Conservation (phyloP, 1,139 yeast genomes). For the Suzukiozyma palmioleophila region DNA sequence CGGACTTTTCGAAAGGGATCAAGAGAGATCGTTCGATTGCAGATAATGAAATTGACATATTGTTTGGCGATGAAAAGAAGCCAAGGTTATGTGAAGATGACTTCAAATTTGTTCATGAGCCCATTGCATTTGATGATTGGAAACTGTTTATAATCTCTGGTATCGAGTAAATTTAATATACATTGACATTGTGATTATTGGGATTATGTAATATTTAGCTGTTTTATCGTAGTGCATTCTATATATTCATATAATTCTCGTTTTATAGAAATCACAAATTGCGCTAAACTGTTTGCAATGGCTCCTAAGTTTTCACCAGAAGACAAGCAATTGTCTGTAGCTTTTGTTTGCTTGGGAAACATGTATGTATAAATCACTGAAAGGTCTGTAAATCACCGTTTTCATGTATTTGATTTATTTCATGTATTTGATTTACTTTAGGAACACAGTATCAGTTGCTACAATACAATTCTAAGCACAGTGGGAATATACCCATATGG, state of each 20-base stretch:
- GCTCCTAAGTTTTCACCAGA: constrained; percentile 16
- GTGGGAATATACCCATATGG: no score
- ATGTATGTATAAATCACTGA: constrained; percentile 45
- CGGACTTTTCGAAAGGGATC: constrained; percentile 2
- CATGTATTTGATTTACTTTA: no score
- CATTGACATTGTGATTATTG: no score
- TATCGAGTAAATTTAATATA: constrained; percentile 8
- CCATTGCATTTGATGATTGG: constrained; percentile 40
- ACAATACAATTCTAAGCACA: no score
- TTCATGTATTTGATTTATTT: no score
- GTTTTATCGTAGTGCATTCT: no score
- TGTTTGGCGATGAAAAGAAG: constrained; percentile 33
- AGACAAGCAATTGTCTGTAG: constrained; percentile 52
- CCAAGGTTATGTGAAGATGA: constrained; percentile 17
- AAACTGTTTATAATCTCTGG: constrained; percentile 22
- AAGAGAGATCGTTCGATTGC: not conserved
- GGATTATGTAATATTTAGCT: no score
- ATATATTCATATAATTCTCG: no score
- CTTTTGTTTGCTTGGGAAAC: constrained; percentile 90
- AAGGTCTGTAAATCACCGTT: no score
- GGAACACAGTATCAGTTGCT: no score
- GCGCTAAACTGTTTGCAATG: constrained; percentile 6
- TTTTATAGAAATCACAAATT: no score
- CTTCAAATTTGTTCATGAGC: constrained; percentile 26
- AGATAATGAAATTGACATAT: constrained; percentile 31